Percentiles rank a stretch among this genome's conserved stretches.
These are phyloP conservation scores for Blastobotrys parvus DNA, from an alignment of 805 yeast genomes.

Conservation along the genomic window DNA sequence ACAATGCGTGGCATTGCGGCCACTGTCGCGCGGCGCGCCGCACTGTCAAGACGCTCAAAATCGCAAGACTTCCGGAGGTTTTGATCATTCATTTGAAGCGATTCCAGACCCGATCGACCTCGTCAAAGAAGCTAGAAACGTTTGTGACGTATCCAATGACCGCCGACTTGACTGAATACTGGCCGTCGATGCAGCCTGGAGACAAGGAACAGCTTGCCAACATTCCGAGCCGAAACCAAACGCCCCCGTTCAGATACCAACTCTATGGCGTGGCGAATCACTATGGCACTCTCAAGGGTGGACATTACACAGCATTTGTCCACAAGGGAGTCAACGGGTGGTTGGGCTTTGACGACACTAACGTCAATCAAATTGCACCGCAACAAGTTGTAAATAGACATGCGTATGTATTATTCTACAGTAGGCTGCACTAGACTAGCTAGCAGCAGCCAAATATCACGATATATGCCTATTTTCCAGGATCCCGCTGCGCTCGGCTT, in stretches of 20 bases:
- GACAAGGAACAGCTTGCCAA: constrained; percentile 40
- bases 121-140: constrained; percentile 49
- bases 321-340: constrained; percentile 57
- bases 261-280: constrained; percentile 80
- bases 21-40: constrained; percentile 53
- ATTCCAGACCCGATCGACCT: constrained; percentile 32
- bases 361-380: constrained; percentile 44
- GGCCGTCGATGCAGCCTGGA: constrained; percentile 46
- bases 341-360: constrained; percentile 79
- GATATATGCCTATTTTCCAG: too few species aligned
- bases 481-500: too few species aligned
- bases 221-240: constrained; percentile 61
- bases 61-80: constrained; percentile 71
- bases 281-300: constrained; percentile 71
- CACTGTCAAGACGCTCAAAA: constrained; percentile 60
- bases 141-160: constrained; percentile 59
- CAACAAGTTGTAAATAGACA: constrained; percentile 56
- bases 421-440: constrained; percentile 36
- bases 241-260: constrained; percentile 70
- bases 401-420: constrained; percentile 79
- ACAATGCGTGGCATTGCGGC: constrained; percentile 82
- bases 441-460: too few species aligned
- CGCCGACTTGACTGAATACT: constrained; percentile 59
- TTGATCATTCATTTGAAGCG: constrained; percentile 81
- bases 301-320: constrained; percentile 83